Percentiles rank a stretch among this genome's conserved stretches.
These are phyloP conservation scores for Tolypocladium sp. DNA, from an alignment of 2,329 filamentous ascomycete genomes.

Conservation along the genomic window DNA sequence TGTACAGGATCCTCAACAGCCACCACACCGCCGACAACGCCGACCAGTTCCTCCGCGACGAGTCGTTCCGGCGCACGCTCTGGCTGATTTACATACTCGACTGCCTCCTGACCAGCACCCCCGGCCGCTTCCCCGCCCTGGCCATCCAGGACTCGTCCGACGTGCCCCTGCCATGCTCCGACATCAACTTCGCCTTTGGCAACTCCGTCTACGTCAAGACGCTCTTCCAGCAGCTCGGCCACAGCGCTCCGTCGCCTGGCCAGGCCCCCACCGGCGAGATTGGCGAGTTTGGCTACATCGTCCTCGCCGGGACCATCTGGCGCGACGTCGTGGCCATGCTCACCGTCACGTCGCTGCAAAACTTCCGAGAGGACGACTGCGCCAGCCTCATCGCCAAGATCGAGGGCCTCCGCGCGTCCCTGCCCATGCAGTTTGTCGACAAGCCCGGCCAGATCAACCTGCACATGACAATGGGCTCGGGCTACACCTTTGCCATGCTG, in stretches of 20 bases:
- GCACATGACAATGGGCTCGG: slow-evolving; percentile 56
- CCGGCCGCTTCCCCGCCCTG: slow-evolving; percentile 48
- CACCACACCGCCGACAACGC: slow-evolving; percentile 40
- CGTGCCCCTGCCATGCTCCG: slow-evolving; percentile 48
- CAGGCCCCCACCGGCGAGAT: slow-evolving; percentile 38
- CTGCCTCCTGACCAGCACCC: slow-evolving; percentile 53
- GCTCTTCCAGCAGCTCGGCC: slow-evolving; percentile 32
- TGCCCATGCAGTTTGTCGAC: slow-evolving; percentile 52
- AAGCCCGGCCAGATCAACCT: slow-evolving; percentile 52
- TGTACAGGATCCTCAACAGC: slow-evolving; percentile 50
- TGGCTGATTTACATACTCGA: slow-evolving; percentile 57
- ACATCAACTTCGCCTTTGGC: slow-evolving; percentile 55
- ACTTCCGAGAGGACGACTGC: slow-evolving; percentile 46
- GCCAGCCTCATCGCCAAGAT: slow-evolving; percentile 42
- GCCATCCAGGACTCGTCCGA: slow-evolving; percentile 45
- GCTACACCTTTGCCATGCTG: slow-evolving; percentile 53
- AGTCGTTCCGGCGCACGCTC: slow-evolving; percentile 51
- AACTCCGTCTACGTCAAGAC: slow-evolving; percentile 51
- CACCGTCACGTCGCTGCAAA: slow-evolving; percentile 40
- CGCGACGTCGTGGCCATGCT: slow-evolving; percentile 54
- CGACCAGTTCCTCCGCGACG: slow-evolving; percentile 53
- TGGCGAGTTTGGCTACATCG: slow-evolving; percentile 54
- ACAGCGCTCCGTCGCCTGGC: slow-evolving; percentile 23
- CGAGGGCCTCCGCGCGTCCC: slow-evolving; percentile 41
- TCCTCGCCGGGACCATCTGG: slow-evolving; percentile 52